These are phyloP conservation scores for Ophiosphaerella narmari DNA, from an alignment of 2,329 filamentous ascomycete species.

Conservation along the genomic window DNA sequence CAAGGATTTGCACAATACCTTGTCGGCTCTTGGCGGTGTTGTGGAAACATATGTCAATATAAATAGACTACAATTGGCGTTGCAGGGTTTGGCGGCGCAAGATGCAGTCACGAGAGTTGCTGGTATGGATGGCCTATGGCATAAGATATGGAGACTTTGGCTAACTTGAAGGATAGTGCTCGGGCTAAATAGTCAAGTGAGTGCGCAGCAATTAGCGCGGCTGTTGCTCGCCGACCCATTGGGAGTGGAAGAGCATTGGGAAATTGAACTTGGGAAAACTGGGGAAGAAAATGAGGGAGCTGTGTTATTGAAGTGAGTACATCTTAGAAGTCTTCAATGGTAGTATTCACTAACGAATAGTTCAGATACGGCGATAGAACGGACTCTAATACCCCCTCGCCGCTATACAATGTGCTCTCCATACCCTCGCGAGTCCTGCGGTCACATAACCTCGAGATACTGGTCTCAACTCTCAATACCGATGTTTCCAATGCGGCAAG, in stretches of 20 bases:
- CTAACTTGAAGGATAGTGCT: conserved; percentile 50
- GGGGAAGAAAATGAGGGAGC: conserved; percentile 41
- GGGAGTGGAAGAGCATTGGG: conserved; percentile 49
- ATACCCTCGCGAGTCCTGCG: conserved; percentile 67
- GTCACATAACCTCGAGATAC: conserved; percentile 67
- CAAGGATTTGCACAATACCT: conserved; percentile 62
- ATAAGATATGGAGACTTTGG: background rate
- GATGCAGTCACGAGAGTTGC: conserved; percentile 61
- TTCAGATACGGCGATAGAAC: conserved; percentile 60
- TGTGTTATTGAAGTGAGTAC: conserved; percentile 48
- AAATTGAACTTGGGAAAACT: conserved; percentile 45
- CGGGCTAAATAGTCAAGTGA: conserved; percentile 55
- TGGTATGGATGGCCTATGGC: conserved; percentile 45
- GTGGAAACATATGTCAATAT: conserved; percentile 68
- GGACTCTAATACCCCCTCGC: conserved; percentile 51
- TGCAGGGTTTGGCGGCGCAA: conserved; percentile 64
- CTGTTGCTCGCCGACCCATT: conserved; percentile 59
- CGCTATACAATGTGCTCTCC: conserved; percentile 64
- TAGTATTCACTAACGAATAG: conserved; percentile 16
- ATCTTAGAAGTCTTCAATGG: background rate
- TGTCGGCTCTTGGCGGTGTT: conserved; percentile 65
- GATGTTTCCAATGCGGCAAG: conserved; percentile 43
- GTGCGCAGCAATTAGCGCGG: conserved; percentile 68
- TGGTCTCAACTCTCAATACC: conserved; percentile 58
- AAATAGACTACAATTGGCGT: conserved; percentile 72